phyloP scores from a whole-genome alignment of 805 yeast genomes.

The Starmerella apis region DNA sequence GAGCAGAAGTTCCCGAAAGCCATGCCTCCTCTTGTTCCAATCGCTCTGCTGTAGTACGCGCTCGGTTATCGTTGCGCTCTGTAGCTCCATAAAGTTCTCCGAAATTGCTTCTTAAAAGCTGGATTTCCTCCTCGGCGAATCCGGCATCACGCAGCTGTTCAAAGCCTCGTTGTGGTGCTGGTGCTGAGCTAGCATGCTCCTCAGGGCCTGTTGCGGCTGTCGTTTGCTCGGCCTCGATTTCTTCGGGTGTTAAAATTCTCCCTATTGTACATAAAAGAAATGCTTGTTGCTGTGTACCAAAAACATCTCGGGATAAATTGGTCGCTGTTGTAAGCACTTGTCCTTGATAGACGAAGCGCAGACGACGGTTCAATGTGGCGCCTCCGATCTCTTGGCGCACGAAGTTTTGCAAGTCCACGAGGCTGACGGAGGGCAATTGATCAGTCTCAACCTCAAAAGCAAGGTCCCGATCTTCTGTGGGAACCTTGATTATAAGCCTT shows the following conservation, averaged over 20 bases:
- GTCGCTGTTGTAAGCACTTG: neutral
- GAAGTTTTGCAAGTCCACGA: neutral
- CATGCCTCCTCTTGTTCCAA: conserved; percentile 5
- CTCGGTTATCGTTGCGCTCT: neutral
- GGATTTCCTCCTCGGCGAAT: conserved; percentile 6
- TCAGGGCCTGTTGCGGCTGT: too few species aligned
- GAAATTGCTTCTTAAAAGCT: conserved; percentile 1
- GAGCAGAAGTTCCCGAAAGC: conserved; percentile 3
- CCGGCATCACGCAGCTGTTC: conserved; percentile 8
- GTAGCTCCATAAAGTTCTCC: conserved; percentile 4
- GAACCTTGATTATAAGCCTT: conserved; percentile 3
- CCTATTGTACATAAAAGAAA: conserved; percentile 2
- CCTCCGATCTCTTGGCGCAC: conserved; percentile 5
- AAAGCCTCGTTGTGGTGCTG: conserved; percentile 3
- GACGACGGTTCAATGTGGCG: conserved; percentile 5
- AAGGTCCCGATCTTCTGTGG: conserved; percentile 3
- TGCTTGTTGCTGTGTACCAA: conserved; percentile 2
- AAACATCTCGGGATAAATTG: neutral
- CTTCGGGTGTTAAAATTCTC: conserved; percentile 1
- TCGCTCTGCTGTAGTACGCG: conserved; percentile 4
- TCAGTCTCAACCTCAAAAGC: neutral
- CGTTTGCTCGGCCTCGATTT: conserved; percentile 5
- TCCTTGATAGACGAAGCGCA: conserved; percentile 6
- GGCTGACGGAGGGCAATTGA: neutral
- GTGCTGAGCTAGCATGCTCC: neutral